These are phyloP conservation scores for Claviceps pazoutovae DNA, from an alignment of 2,329 filamentous ascomycete species.

Conservation along the genomic window DNA sequence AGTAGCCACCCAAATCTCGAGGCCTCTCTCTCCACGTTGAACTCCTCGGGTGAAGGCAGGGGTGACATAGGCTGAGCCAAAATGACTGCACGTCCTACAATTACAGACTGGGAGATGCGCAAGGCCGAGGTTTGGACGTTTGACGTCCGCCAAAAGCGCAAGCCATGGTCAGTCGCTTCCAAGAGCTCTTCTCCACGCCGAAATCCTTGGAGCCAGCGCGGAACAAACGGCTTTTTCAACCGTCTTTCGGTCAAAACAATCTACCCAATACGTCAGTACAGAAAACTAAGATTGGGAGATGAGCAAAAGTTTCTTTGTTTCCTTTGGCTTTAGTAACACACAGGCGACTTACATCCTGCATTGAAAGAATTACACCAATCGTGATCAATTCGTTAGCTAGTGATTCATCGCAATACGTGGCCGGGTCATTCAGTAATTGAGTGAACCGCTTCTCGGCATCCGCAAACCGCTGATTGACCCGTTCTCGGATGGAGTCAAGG, in stretches of 20 bases:
- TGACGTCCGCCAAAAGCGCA: constrained; percentile 20
- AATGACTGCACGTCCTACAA: constrained; percentile 25
- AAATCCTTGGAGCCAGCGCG: constrained; percentile 26
- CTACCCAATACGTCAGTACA: constrained; percentile 8
- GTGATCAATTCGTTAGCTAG: constrained; percentile 22
- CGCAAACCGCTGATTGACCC: constrained; percentile 20
- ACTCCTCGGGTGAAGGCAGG: constrained; percentile 14
- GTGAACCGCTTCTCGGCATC: constrained; percentile 18
- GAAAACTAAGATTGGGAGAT: background rate
- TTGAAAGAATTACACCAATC: constrained; percentile 23
- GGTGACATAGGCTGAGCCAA: constrained; percentile 25
- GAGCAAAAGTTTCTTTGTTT: background rate
- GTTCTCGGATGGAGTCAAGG: constrained; percentile 15
- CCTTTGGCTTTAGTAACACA: too few relatives aligned
- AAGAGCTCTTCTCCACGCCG: constrained; percentile 21
- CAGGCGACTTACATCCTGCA: constrained; percentile 23
- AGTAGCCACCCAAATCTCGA: constrained; percentile 25
- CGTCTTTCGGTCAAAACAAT: constrained; percentile 25
- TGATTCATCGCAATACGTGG: constrained; percentile 9
- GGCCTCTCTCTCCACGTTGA: constrained; percentile 16
- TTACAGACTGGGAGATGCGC: constrained; percentile 24
- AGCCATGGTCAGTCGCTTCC: constrained; percentile 21
- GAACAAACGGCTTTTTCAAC: constrained; percentile 16
- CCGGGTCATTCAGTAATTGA: constrained; percentile 14
- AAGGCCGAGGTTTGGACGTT: constrained; percentile 21